Evolutionary conservation across 2,329 filamentous ascomycete genomes (phyloP).

Genomic region (Fusarium palustre): DNA sequence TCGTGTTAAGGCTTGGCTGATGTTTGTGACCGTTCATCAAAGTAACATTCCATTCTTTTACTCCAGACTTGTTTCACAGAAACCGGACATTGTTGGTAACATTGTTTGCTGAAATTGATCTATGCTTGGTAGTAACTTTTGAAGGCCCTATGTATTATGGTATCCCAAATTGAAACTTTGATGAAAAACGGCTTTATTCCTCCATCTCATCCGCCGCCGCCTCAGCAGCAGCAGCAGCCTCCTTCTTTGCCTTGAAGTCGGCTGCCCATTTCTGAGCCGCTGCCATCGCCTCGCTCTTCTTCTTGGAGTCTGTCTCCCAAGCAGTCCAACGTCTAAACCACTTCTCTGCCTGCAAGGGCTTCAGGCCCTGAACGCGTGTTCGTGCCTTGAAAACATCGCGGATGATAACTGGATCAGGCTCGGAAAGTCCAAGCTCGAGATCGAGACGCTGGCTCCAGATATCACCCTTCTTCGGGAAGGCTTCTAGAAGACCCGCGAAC

Average conservation of each 20-base stretch:
- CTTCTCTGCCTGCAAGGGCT: conserved; percentile 83
- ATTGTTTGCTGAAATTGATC: conserved; percentile 25
- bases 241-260: conserved; percentile 59
- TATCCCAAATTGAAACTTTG: conserved; percentile 43
- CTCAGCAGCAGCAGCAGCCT: conserved; percentile 49
- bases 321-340: conserved; percentile 94
- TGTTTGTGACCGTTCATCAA: background rate
- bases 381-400: conserved; percentile 87
- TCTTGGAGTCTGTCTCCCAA: conserved; percentile 79
- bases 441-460: conserved; percentile 94
- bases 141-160: conserved; percentile 38
- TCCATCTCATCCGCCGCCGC: conserved; percentile 54
- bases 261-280: conserved; percentile 78
- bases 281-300: conserved; percentile 75
- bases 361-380: conserved; percentile 75
- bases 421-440: conserved; percentile 76
- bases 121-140: conserved; percentile 42
- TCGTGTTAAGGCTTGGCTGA: conserved; percentile 30
- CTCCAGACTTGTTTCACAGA: background rate
- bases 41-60: background rate
- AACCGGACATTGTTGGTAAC: background rate
- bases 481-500: conserved; percentile 86
- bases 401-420: conserved; percentile 67
- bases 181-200: conserved; percentile 41
- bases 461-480: conserved; percentile 89